Evolutionary conservation across 257 asterid genomes (phyloP).

Genomic region (Primulina huaijiensis): DNA sequence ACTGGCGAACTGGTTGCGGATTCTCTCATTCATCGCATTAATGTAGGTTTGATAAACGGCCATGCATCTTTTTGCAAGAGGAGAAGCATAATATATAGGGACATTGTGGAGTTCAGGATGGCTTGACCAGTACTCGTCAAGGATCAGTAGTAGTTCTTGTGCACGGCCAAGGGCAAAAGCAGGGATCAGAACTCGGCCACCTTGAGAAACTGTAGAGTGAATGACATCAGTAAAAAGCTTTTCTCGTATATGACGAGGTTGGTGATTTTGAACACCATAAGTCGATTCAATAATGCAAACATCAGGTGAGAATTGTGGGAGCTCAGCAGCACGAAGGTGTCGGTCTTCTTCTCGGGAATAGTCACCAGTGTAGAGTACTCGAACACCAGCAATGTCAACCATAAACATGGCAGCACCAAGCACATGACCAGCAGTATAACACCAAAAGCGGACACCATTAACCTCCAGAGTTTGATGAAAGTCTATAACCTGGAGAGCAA

Average conservation of each 20-base stretch:
- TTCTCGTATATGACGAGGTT: conserved; percentile 78
- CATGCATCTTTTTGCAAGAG: conserved; percentile 95
- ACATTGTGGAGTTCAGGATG: conserved; percentile 83
- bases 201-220: conserved; percentile 71
- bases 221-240: conserved; percentile 89
- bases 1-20: conserved; percentile 63
- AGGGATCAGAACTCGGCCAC: conserved; percentile 94
- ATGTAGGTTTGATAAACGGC: conserved; percentile 93
- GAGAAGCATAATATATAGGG: conserved; percentile 95
- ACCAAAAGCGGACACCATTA: conserved; percentile 95
- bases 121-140: conserved; percentile 91
- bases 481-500: conserved; percentile 72
- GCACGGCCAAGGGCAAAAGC: conserved; percentile 97
- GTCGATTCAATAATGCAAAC: conserved; percentile 96
- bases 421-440: conserved; percentile 98
- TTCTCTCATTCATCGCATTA: conserved; percentile 89
- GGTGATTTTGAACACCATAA: conserved; percentile 90
- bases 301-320: conserved; percentile 90
- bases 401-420: conserved; percentile 99
- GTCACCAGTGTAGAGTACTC: conserved; percentile 96
- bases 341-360: conserved; percentile 97
- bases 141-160: conserved; percentile 87
- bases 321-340: conserved; percentile 97
- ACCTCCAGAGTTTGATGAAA: conserved; percentile 97
- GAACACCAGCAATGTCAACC: conserved; percentile 98